Base-by-base conservation (phyloP, 352 stramenopile genomes). In the Proteromonas lacertae region DNA sequence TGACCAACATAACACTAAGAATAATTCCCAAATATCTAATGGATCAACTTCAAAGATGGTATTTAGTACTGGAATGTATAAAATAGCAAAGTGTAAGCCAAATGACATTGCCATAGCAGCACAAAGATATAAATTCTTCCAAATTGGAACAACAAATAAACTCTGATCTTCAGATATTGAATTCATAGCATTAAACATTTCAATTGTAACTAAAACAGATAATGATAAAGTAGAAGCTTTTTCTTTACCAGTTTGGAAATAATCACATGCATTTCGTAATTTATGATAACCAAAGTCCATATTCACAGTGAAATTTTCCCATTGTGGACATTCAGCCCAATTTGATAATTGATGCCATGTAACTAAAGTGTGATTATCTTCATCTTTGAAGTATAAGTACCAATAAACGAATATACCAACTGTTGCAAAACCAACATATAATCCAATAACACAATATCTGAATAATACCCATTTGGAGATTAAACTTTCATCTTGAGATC, bases 391-490 rank as follows among this genome's bases (percentile, higher is more conserved):
- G 49, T 9, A 66, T 54, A 73, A 13, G 61, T 56, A 36, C 47
- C 23, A 47, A 46, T n/a, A 42, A 2, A 29, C 37, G 54, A 63
- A 68, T 16, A 64, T 42, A 14, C 57, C 55, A 13, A 78, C 59
- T 4, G 89, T 90, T 28, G 68, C 67, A 35, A 74, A 47, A 25
- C 66, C 67, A 32, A 83, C 68, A 48, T 84, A 83, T 12, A 75
- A 34, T 16, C 64, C 65, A 16, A 62, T 78, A 6, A 77, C 35
- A 8, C 88, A 70, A 61, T 96, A 96, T 29, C 84, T 67, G 50
- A 81, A 90, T 34, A 94, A 76, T 35, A 95, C 66, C 79, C 81
- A 96, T 31, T 60, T 55, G 29, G 84, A 96, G 61, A 98, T 90
- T 25, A 99, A 77, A 19, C 77, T 74, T 45, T 96, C 83, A 46